Evolutionary conservation across 2,329 filamentous ascomycete genomes (phyloP).

Genomic region (Hymenoscyphus fructigenus): DNA sequence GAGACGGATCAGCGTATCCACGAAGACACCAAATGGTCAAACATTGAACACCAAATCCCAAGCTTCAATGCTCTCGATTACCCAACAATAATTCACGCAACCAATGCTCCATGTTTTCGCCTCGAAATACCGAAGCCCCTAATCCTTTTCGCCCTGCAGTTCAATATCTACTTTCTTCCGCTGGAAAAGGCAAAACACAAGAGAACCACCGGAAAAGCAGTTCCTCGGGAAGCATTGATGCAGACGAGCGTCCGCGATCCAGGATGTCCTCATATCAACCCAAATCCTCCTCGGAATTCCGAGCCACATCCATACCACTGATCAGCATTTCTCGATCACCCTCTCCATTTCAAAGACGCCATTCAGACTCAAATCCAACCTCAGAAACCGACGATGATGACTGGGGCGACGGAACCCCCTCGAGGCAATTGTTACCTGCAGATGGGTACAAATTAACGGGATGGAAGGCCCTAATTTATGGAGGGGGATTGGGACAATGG

Average conservation of each 20-base stretch:
- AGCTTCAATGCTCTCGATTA: neutral
- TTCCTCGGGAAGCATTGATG: conserved; percentile 31
- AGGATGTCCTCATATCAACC: conserved; percentile 30
- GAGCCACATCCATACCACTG: conserved; percentile 41
- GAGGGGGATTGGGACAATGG: conserved; percentile 48
- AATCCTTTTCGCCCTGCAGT: conserved; percentile 41
- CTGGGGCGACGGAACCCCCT: conserved; percentile 39
- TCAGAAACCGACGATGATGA: conserved; percentile 49
- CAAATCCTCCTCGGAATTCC: conserved; percentile 35
- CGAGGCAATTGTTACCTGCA: conserved; percentile 35
- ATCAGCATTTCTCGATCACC: conserved; percentile 46
- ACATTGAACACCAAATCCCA: neutral
- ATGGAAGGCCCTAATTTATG: conserved; percentile 38
- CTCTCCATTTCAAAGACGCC: conserved; percentile 45
- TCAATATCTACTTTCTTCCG: conserved; percentile 37
- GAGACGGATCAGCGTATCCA: no score
- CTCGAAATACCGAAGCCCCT: conserved; percentile 31
- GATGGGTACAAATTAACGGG: conserved; percentile 29
- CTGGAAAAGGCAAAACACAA: conserved; percentile 14
- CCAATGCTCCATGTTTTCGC: conserved; percentile 32
- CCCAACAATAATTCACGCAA: no score
- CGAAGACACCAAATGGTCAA: no score
- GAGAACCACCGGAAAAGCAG: conserved; percentile 27
- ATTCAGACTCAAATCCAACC: conserved; percentile 39
- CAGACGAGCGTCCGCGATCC: conserved; percentile 23